phyloP scores from a whole-genome alignment of 2,329 filamentous ascomycete genomes.

The Alternaria metachromatica region DNA sequence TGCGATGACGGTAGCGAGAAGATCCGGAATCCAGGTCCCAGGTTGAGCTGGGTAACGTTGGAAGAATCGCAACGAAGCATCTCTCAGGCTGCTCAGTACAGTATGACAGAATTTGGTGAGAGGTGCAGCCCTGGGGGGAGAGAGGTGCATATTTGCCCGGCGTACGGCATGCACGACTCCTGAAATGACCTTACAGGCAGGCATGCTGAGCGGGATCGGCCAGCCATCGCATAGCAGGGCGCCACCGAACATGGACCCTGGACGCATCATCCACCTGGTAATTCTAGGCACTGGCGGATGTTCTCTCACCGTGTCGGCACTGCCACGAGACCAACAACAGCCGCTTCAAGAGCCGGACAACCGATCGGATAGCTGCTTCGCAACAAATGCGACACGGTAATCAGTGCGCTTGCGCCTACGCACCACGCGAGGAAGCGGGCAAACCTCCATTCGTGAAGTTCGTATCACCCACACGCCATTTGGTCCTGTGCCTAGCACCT shows the following conservation, averaged over 20 bases:
- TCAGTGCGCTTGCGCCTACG: conserved; percentile 38
- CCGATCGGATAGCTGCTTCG: conserved; percentile 31
- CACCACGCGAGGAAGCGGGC: conserved; percentile 39
- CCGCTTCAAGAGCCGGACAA: conserved; percentile 34
- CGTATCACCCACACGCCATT: conserved; percentile 35
- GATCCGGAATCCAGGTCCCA: conserved; percentile 42
- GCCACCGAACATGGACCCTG: conserved; percentile 19
- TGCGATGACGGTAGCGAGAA: conserved; percentile 22
- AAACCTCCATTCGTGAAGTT: conserved; percentile 30
- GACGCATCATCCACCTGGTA: neutral
- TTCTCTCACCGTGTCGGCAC: conserved; percentile 12
- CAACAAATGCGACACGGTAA: conserved; percentile 37
- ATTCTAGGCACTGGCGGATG: conserved; percentile 1
- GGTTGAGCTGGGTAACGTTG: conserved; percentile 39
- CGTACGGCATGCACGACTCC: conserved; percentile 39
- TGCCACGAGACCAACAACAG: conserved; percentile 17
- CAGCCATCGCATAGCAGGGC: conserved; percentile 7
- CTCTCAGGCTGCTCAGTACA: conserved; percentile 12
- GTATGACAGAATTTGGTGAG: conserved; percentile 14
- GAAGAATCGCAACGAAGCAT: conserved; percentile 25
- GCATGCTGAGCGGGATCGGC: conserved; percentile 2
- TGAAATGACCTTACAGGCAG: conserved; percentile 22
- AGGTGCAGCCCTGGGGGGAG: conserved; percentile 16
- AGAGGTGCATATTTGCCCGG: conserved; percentile 21
- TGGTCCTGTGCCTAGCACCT: conserved; percentile 26